Evolutionary conservation across 148 eudicot genomes (phyloP).

Genomic region (Persicaria maculosa): DNA sequence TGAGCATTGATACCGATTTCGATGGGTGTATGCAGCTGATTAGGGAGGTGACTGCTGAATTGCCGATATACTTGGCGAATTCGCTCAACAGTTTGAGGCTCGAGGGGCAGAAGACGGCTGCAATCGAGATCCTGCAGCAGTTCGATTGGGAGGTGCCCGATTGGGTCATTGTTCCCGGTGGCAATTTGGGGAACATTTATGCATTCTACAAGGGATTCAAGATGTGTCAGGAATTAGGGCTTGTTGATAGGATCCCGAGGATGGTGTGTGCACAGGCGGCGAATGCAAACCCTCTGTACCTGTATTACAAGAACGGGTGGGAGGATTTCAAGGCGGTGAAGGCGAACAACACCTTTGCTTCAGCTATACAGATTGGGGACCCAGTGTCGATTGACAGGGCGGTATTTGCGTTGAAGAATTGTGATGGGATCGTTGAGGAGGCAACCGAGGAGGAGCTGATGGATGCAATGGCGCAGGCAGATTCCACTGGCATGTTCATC

Average conservation of each 20-base stretch:
- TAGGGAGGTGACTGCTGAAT: constrained; percentile 73
- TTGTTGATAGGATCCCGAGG: constrained; percentile 76
- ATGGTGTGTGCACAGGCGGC: constrained; percentile 96
- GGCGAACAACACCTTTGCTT: constrained; percentile 78
- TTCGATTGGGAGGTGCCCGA: constrained; percentile 96
- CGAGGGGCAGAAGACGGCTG: constrained; percentile 80
- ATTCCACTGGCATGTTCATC: constrained; percentile 94
- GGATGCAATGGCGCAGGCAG: constrained; percentile 98
- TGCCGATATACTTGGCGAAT: constrained; percentile 81
- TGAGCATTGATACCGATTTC: constrained; percentile 55
- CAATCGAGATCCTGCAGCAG: constrained; percentile 84
- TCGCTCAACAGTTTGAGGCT: constrained; percentile 72
- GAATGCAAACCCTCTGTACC: constrained; percentile 82
- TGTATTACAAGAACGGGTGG: constrained; percentile 72
- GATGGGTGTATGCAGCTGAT: constrained; percentile 84
- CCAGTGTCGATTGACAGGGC: constrained; percentile 94
- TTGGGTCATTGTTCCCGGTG: constrained; percentile 97
- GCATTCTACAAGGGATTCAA: constrained; percentile 90
- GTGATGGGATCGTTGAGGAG: constrained; percentile 85
- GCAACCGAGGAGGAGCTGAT: constrained; percentile 93
- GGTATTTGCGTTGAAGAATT: constrained; percentile 62
- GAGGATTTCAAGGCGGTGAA: constrained; percentile 71
- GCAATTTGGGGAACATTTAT: constrained; percentile 84
- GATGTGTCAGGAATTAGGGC: constrained; percentile 80
- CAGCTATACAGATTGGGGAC: constrained; percentile 96